Percentiles rank a stretch among this genome's conserved stretches.
Conservation (phyloP, 169 alveolate species). For the Plasmodium malariae region DNA sequence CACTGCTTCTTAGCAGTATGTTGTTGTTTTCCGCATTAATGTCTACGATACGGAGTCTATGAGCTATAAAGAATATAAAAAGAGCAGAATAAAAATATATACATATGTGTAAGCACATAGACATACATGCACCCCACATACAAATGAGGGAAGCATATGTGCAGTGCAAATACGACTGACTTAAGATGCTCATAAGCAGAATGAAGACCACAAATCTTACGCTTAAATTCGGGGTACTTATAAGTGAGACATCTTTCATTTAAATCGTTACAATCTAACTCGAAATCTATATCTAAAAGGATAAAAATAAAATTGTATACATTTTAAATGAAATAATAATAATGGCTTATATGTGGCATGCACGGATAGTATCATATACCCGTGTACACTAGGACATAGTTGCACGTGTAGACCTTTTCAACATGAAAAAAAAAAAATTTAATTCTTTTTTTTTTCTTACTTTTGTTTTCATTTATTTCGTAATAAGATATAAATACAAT, state of each 20-base stretch:
- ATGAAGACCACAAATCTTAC: constrained; percentile 35
- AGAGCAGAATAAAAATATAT: too few relatives aligned
- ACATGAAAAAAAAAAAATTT: background rate
- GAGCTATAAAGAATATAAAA: constrained; percentile 9
- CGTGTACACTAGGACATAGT: too few relatives aligned
- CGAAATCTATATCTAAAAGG: constrained; percentile 25
- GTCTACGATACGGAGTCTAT: constrained; percentile 30
- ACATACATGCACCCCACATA: background rate
- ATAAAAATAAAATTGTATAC: background rate
- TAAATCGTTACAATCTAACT: constrained; percentile 34
- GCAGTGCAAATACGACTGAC: background rate
- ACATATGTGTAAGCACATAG: background rate
- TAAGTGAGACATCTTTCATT: constrained; percentile 36
- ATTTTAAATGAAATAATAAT: too few relatives aligned
- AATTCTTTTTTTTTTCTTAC: background rate
- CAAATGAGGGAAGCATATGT: background rate
- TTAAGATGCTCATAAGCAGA: too few relatives aligned
- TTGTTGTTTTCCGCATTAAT: constrained; percentile 30
- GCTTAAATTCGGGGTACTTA: constrained; percentile 51
- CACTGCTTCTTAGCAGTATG: constrained; percentile 29
- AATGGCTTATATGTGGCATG: too few relatives aligned
- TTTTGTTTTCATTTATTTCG: constrained; percentile 7
- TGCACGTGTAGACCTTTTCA: background rate
- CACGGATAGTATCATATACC: too few relatives aligned
- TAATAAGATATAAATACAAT: constrained; percentile 20